Evolutionary conservation across 176 grass and related monocot species (phyloP).

Genomic region (Elymus sibiricus): DNA sequence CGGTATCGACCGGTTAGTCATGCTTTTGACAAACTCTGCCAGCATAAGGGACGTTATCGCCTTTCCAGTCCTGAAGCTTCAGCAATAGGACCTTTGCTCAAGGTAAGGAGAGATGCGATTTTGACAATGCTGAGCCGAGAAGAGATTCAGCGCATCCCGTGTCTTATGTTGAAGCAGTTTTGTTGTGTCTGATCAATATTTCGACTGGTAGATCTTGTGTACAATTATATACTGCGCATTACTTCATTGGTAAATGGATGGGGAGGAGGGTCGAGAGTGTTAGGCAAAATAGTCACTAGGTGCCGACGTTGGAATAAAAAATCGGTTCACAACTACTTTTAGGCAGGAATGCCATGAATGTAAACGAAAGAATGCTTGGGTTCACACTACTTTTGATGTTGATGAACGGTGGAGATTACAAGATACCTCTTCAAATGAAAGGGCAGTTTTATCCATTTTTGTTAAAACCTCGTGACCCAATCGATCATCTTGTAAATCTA

Average conservation of each 20-base stretch:
- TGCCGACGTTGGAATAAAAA: not conserved
- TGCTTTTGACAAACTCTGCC: conserved; percentile 88
- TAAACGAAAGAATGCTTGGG: too few relatives aligned
- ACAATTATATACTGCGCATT: not conserved
- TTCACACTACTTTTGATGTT: too few relatives aligned
- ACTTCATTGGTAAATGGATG: not conserved
- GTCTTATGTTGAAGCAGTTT: not conserved
- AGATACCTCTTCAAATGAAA: too few relatives aligned
- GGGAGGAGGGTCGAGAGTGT: not conserved
- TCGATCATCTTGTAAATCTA: too few relatives aligned
- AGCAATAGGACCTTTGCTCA: conserved; percentile 41
- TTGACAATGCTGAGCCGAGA: not conserved
- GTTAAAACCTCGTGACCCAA: too few relatives aligned
- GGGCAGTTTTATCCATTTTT: too few relatives aligned
- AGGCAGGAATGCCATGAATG: not conserved
- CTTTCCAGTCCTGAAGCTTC: conserved; percentile 88
- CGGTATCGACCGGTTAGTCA: conserved; percentile 85
- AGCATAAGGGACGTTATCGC: conserved; percentile 95
- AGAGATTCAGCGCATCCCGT: not conserved
- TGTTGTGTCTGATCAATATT: not conserved
- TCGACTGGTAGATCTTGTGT: not conserved
- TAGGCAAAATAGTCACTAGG: not conserved
- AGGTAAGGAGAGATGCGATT: not conserved
- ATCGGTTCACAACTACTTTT: not conserved
- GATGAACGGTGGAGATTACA: too few relatives aligned